Evolutionary conservation across 23 red algal genomes (phyloP).

Genomic region (Gracilaria vermiculophylla): DNA sequence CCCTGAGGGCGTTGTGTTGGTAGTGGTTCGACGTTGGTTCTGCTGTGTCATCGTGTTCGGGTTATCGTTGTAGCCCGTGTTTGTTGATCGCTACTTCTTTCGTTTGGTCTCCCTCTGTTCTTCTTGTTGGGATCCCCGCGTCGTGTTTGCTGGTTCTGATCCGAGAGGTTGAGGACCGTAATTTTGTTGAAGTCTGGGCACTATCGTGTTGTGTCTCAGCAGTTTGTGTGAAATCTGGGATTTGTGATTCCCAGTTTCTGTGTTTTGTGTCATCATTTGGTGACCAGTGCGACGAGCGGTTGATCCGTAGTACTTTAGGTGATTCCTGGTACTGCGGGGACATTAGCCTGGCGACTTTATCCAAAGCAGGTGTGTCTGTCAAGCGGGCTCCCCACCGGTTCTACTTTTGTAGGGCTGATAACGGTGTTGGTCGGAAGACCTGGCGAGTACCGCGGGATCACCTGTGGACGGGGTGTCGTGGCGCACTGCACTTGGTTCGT

Average conservation of each 20-base stretch:
- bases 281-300: background rate
- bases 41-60: slow-evolving; percentile 24
- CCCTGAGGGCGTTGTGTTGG: slow-evolving; percentile 41
- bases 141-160: slow-evolving; percentile 29
- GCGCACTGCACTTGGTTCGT: background rate
- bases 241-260: too few species aligned
- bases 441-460: background rate
- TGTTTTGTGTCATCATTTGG: background rate
- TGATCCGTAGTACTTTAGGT: background rate
- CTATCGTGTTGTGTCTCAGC: background rate
- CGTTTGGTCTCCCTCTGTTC: slow-evolving; percentile 3
- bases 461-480: slow-evolving; percentile 1
- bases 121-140: background rate
- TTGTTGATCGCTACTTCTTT: slow-evolving; percentile 18
- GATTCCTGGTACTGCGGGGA: background rate
- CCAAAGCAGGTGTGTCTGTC: slow-evolving; percentile 11
- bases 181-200: slow-evolving; percentile 15
- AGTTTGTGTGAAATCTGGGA: background rate
- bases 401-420: slow-evolving; percentile 6
- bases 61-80: background rate
- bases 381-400: slow-evolving; percentile 17
- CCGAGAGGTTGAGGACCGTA: slow-evolving; percentile 7
- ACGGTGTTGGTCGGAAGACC: background rate
- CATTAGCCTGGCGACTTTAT: background rate
- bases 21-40: slow-evolving; percentile 18